Conservation (phyloP, 1,284 basidiomycete genomes). For the Tilletia caries region DNA sequence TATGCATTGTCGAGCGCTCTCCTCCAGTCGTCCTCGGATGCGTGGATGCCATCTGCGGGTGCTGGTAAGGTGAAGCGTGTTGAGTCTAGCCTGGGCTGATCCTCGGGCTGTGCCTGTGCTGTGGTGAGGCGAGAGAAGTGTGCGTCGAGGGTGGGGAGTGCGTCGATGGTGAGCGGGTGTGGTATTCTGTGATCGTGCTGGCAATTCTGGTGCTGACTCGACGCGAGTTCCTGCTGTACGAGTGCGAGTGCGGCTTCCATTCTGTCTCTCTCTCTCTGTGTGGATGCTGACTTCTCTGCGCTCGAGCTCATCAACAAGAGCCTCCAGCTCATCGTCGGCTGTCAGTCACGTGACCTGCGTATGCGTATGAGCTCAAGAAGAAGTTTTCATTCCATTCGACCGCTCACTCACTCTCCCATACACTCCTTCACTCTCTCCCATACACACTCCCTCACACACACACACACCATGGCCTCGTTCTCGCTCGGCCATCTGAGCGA, state of each 20-base stretch:
- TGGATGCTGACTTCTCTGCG: neutral
- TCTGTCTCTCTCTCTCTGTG: neutral
- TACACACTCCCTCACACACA: neutral
- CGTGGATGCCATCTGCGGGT: neutral
- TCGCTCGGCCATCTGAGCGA: conserved; percentile 37
- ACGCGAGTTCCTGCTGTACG: neutral
- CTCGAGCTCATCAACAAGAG: neutral
- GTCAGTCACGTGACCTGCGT: conserved; percentile 1
- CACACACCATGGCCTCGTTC: conserved; percentile 44
- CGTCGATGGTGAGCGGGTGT: neutral
- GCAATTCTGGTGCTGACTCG: neutral
- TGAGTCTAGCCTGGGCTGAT: neutral
- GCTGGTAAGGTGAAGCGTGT: neutral
- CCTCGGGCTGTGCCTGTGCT: neutral
- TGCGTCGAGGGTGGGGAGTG: neutral
- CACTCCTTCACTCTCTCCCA: neutral
- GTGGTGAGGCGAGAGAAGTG: conserved; percentile 4
- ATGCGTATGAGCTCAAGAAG: neutral
- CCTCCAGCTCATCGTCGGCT: neutral
- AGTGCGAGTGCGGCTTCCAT: neutral
- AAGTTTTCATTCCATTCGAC: neutral
- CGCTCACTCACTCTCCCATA: neutral
- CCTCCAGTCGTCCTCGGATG: conserved; percentile 2
- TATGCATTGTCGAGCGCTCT: neutral
- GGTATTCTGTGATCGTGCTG: neutral